Evolutionary conservation across 345 rosid species (phyloP).

Genomic region (Eucalyptus tenuipes): DNA sequence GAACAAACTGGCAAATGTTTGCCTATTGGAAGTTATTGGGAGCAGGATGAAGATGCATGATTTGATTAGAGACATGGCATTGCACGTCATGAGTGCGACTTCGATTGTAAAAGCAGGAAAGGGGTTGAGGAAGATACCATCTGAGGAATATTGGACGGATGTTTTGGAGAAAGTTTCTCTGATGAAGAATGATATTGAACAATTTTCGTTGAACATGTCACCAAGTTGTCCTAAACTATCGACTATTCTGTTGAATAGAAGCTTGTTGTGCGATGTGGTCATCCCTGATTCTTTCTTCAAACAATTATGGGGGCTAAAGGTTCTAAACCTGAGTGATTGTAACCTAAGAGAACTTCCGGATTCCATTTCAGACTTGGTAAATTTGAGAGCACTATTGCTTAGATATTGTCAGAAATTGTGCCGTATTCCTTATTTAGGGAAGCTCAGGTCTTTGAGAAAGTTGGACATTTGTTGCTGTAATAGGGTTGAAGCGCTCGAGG

Average conservation of each 20-base stretch:
- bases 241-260: background rate
- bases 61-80: constrained; percentile 15
- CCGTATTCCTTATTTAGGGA: rapidly evolving
- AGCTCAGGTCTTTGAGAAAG: too few relatives aligned
- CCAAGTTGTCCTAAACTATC: background rate
- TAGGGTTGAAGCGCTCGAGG: rapidly evolving
- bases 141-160: background rate
- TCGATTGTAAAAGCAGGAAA: background rate
- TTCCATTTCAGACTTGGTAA: too few relatives aligned
- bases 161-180: constrained; percentile 2
- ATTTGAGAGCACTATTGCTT: too few relatives aligned
- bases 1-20: background rate
- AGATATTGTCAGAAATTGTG: rapidly evolving
- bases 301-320: background rate
- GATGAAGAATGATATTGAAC: rapidly evolving
- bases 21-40: background rate
- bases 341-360: background rate
- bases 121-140: background rate
- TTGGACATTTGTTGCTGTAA: rapidly evolving
- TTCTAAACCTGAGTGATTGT: background rate
- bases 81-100: background rate
- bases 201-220: background rate
- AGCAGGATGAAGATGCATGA: constrained; percentile 5
- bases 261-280: rapidly evolving
- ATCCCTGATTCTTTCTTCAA: background rate